Conservation (phyloP, 225 moss, liverwort and hornwort species). For the Polytrichum commune region DNA sequence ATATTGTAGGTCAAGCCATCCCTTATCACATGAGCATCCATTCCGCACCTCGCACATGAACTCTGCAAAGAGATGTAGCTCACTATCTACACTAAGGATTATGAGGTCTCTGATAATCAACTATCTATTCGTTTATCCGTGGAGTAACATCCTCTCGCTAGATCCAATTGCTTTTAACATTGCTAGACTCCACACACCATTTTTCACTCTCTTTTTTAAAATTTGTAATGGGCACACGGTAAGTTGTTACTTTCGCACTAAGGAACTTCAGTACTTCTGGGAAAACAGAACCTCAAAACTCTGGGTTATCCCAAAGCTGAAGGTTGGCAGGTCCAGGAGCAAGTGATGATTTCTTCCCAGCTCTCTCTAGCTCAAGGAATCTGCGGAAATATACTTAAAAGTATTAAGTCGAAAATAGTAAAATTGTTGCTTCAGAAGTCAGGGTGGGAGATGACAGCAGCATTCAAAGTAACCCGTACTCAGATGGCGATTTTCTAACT, state of each 20-base stretch:
- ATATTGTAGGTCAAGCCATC: neutral
- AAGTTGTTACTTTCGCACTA: neutral
- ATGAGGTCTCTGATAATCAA: neutral
- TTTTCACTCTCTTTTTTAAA: neutral
- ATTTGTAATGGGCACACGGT: neutral
- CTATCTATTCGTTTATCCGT: neutral
- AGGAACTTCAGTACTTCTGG: neutral
- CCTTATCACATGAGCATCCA: neutral
- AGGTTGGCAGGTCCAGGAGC: neutral
- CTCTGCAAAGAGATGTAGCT: conserved; percentile 2
- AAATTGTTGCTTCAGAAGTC: neutral
- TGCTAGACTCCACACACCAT: neutral
- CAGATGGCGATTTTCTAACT: neutral
- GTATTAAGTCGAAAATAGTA: neutral
- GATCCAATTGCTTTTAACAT: no score
- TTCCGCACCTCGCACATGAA: neutral
- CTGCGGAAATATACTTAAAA: neutral
- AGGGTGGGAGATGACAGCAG: neutral
- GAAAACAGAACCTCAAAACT: neutral
- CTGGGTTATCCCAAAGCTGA: neutral
- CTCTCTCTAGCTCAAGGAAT: neutral
- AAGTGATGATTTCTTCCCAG: neutral
- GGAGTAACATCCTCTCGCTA: neutral
- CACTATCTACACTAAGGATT: neutral
- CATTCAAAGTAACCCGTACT: neutral